These are phyloP conservation scores for Letharia columbiana DNA, from an alignment of 495 filamentous ascomycete genomes.

Conservation along the genomic window DNA sequence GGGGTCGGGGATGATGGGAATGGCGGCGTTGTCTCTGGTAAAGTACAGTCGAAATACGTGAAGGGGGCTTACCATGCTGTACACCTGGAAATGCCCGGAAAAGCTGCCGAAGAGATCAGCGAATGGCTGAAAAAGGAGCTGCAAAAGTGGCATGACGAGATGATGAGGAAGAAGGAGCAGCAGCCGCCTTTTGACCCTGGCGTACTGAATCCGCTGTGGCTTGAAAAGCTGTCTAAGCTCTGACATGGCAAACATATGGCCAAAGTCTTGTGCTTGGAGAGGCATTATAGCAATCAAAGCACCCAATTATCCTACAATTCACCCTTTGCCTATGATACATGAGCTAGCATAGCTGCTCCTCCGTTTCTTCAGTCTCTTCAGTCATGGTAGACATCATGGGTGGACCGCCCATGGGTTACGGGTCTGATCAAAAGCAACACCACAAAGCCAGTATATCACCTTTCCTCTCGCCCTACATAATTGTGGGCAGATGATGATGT, in stretches of 20 bases:
- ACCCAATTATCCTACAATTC: constrained; percentile 10
- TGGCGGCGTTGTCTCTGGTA: constrained; percentile 17
- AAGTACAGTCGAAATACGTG: constrained; percentile 7
- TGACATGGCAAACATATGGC: not conserved
- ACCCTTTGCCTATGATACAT: constrained; percentile 11
- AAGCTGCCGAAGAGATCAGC: constrained; percentile 2
- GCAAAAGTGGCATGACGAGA: constrained; percentile 7
- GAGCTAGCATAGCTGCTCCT: not conserved
- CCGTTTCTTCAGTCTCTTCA: not conserved
- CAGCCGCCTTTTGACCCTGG: constrained; percentile 1
- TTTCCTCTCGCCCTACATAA: constrained; percentile 6
- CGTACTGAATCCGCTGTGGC: constrained; percentile 3
- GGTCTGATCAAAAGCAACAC: constrained; percentile 6
- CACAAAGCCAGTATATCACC: constrained; percentile 11
- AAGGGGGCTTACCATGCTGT: constrained; percentile 13
- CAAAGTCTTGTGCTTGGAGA: not conserved
- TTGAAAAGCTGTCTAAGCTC: constrained; percentile 11
- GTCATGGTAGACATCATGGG: constrained; percentile 1
- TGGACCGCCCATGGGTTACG: not conserved
- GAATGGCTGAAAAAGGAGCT: constrained; percentile 12
- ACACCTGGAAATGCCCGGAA: constrained; percentile 12
- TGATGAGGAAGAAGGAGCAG: not conserved
- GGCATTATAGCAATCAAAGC: constrained; percentile 2
- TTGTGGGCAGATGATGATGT: constrained; percentile 1
- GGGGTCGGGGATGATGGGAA: constrained; percentile 16